Evolutionary conservation across 148 eudicot genomes (phyloP).

Genomic region (Pouteria glomerata): DNA sequence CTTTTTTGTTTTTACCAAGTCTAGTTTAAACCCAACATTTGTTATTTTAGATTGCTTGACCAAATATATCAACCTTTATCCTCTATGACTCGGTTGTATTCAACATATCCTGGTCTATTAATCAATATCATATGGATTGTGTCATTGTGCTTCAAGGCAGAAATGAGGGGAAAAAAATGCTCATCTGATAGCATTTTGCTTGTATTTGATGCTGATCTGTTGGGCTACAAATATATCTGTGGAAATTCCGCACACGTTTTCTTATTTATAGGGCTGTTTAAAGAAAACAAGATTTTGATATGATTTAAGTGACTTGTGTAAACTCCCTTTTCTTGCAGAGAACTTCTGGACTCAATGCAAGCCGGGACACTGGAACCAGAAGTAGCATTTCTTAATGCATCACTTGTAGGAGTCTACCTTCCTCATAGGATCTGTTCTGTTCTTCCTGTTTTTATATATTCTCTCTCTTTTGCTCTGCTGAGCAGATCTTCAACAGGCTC

Average conservation of each 20-base stretch:
- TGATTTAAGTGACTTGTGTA: background rate
- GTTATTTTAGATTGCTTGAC: background rate
- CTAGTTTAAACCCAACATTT: background rate
- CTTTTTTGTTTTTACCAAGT: background rate
- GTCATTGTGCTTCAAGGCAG: background rate
- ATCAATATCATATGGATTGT: background rate
- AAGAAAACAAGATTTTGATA: background rate
- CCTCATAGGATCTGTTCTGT: background rate
- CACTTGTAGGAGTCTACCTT: constrained; percentile 48
- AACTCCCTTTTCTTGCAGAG: constrained; percentile 42
- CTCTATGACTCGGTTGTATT: background rate
- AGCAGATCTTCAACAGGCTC: background rate
- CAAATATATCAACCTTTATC: background rate
- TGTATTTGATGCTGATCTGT: background rate
- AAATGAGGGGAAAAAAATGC: background rate
- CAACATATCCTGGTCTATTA: background rate
- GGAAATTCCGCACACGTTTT: background rate
- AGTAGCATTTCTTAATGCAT: constrained; percentile 87
- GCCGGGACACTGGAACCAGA: constrained; percentile 90
- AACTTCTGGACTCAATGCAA: constrained; percentile 80
- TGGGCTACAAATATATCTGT: background rate
- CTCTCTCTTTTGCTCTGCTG: background rate
- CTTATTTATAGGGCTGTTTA: background rate
- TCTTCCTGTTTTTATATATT: background rate
- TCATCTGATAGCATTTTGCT: background rate